phyloP scores from a whole-genome alignment of 2,329 filamentous ascomycete species.

The Sporothrix schenckii region DNA sequence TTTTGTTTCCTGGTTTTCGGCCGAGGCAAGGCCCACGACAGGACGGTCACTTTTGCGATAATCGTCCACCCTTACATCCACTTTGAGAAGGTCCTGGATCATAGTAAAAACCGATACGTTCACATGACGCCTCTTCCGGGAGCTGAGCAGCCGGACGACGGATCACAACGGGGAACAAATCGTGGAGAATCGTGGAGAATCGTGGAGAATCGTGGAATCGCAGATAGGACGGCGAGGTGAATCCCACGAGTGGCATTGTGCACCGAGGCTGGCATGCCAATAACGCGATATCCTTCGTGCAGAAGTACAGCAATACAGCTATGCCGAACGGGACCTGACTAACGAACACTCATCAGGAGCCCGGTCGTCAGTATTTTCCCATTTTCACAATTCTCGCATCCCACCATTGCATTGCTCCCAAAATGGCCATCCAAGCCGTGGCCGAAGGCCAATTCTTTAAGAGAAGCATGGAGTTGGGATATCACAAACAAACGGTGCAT shows the following conservation, averaged over 20 bases:
- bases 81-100: neutral
- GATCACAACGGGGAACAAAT: neutral
- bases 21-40: neutral
- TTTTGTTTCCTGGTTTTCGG: constrained; percentile 13
- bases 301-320: too few species aligned
- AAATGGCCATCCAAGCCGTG: constrained; percentile 5
- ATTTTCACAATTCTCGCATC: neutral
- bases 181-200: neutral
- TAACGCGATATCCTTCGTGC: neutral
- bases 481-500: constrained; percentile 27
- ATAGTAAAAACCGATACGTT: neutral
- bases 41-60: neutral
- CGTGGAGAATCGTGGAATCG: neutral
- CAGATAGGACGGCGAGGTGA: neutral
- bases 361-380: neutral
- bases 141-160: constrained; percentile 14
- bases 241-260: neutral
- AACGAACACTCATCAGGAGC: neutral
- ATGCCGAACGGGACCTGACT: too few species aligned
- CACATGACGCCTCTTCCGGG: constrained; percentile 17
- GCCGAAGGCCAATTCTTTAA: too few species aligned
- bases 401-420: neutral
- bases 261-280: neutral
- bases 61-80: neutral
- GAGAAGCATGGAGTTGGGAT: neutral